Conservation (phyloP, 805 yeast genomes). For the Millerozyma miso region DNA sequence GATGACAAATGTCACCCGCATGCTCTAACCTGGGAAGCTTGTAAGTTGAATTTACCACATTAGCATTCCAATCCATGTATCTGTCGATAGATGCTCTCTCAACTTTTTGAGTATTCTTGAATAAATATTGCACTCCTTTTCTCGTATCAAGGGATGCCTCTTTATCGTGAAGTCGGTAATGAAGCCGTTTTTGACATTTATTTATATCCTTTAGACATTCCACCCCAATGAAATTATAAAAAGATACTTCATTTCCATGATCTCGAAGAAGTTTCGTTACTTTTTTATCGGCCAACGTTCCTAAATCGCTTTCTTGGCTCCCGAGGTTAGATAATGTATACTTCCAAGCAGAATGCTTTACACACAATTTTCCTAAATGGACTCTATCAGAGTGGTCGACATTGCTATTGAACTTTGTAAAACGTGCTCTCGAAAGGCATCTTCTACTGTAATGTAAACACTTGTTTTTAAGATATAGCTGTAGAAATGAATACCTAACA, state of each 20-base stretch:
- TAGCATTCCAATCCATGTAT: constrained; percentile 1
- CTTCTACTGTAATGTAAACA: neutral
- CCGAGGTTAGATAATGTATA: neutral
- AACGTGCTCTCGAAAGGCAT: neutral
- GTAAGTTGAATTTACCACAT: neutral
- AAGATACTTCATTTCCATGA: neutral
- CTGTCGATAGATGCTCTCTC: constrained; percentile 1
- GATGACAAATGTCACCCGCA: neutral
- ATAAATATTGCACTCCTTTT: neutral
- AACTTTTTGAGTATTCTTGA: constrained; percentile 1
- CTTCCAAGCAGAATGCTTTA: neutral
- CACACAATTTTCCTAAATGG: neutral
- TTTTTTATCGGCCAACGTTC: neutral
- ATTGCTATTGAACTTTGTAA: neutral
- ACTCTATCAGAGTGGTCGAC: neutral
- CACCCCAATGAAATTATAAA: neutral
- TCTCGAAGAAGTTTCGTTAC: neutral
- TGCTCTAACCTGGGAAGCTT: constrained; percentile 3
- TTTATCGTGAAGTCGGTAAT: neutral
- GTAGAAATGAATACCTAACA: too few species aligned
- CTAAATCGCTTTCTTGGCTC: neutral
- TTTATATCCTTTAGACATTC: neutral
- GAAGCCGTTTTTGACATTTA: neutral
- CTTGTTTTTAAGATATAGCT: too few species aligned
- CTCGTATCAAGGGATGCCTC: neutral